Percentiles rank a stretch among this genome's conserved stretches.
Conservation (phyloP, 1,284 basidiomycete species). For the Porodaedalea pini region DNA sequence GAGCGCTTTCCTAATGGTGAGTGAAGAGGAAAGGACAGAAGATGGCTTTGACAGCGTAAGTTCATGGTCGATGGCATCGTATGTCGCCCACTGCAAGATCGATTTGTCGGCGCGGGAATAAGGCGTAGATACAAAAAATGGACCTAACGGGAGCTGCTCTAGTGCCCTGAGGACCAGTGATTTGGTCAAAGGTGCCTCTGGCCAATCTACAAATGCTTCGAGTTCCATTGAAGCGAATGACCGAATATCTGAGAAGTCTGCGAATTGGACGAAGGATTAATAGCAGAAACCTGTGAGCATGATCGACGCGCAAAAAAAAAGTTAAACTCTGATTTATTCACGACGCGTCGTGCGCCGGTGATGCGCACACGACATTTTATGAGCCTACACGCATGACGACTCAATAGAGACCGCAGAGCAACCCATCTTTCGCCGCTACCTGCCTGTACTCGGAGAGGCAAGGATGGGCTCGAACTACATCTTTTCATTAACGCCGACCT, state of each 20-base stretch:
- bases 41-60: conserved; percentile 50
- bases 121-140: conserved; percentile 27
- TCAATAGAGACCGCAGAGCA: not conserved
- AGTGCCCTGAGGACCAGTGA: conserved; percentile 68
- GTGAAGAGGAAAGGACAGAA: conserved; percentile 73
- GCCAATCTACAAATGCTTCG: conserved; percentile 67
- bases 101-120: not conserved
- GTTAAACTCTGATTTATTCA: too few species aligned
- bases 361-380: not conserved
- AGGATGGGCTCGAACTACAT: conserved; percentile 59
- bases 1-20: conserved; percentile 87
- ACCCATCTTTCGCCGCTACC: not conserved
- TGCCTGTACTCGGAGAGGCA: not conserved
- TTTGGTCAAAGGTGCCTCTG: conserved; percentile 71
- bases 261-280: not conserved
- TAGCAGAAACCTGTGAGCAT: not conserved
- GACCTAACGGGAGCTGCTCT: conserved; percentile 32
- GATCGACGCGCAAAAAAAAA: not conserved
- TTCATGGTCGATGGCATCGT: conserved; percentile 80
- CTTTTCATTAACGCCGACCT: conserved; percentile 73
- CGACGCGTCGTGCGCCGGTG: too few species aligned
- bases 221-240: conserved; percentile 26
- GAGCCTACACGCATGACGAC: not conserved
- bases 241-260: not conserved
- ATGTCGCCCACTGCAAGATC: conserved; percentile 71